Percentiles rank a stretch among this genome's conserved stretches.
phyloP scores from a whole-genome alignment of 768 basidiomycete genomes.

The Albatrellus ellisii region DNA sequence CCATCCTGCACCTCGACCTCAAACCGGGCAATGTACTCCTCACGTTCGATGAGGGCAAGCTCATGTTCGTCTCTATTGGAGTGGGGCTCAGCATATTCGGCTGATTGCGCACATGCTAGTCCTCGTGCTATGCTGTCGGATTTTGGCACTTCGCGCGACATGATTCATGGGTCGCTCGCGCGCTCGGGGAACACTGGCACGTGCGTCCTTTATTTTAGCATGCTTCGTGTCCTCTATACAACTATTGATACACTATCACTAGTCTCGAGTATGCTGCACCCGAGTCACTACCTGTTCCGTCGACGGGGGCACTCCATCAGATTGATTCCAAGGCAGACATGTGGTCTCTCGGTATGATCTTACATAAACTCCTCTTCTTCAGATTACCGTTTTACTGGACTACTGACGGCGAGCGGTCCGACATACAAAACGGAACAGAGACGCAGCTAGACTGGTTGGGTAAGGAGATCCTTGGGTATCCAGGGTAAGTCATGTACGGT shows the following conservation, averaged over 20 bases:
- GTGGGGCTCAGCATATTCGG: neutral
- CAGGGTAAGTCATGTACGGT: constrained; percentile 37
- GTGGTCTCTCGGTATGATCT: constrained; percentile 96
- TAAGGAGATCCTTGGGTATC: constrained; percentile 58
- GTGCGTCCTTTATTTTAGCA: constrained; percentile 32
- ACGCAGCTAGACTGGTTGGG: constrained; percentile 57
- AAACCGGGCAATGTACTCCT: constrained; percentile 91
- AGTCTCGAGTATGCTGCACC: constrained; percentile 27
- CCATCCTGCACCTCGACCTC: constrained; percentile 85
- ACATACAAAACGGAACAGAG: constrained; percentile 14
- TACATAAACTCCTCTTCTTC: constrained; percentile 90
- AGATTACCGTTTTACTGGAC: constrained; percentile 74
- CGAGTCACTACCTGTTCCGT: constrained; percentile 64
- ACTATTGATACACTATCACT: neutral
- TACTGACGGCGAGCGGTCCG: constrained; percentile 35
- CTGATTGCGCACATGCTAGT: constrained; percentile 24
- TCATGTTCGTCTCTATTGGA: constrained; percentile 42
- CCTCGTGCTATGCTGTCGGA: constrained; percentile 93
- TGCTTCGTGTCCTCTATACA: neutral
- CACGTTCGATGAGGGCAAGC: constrained; percentile 77
- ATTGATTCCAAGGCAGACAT: constrained; percentile 87
- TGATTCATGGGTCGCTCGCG: constrained; percentile 52
- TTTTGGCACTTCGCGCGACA: constrained; percentile 90
- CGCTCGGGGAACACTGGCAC: constrained; percentile 95
- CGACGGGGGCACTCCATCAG: constrained; percentile 50